phyloP scores from a whole-genome alignment of 2,329 filamentous ascomycete species.

The Tothia fuscella region DNA sequence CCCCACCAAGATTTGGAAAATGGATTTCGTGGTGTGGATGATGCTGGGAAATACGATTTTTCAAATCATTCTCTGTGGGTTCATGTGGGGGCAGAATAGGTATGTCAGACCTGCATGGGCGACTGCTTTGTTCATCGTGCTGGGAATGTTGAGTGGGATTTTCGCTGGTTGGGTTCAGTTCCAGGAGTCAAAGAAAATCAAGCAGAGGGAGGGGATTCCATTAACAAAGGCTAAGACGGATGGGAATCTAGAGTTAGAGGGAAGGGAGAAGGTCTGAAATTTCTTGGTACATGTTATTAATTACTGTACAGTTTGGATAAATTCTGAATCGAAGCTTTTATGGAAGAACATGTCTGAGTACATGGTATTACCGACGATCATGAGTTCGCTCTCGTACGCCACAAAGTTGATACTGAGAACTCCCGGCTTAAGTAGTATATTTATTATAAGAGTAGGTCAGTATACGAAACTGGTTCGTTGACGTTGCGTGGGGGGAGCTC shows the following conservation, averaged over 20 bases:
- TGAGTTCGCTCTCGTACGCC: too few relatives aligned
- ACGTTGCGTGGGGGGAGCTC: too few relatives aligned
- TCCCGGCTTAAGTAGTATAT: too few relatives aligned
- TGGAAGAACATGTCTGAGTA: too few relatives aligned
- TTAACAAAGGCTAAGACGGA: not conserved
- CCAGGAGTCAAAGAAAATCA: constrained; percentile 53
- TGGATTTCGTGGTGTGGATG: constrained; percentile 69
- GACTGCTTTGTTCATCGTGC: constrained; percentile 64
- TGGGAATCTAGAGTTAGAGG: not conserved
- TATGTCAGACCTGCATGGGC: constrained; percentile 66
- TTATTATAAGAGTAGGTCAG: too few relatives aligned
- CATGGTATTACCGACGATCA: too few relatives aligned
- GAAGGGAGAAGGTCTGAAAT: not conserved
- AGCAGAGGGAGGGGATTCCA: constrained; percentile 59
- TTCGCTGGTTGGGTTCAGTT: constrained; percentile 55
- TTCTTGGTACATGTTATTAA: not conserved
- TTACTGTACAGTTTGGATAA: too few relatives aligned
- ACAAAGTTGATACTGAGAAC: too few relatives aligned
- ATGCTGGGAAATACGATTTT: constrained; percentile 70
- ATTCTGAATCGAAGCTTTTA: too few relatives aligned
- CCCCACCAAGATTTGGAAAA: constrained; percentile 58
- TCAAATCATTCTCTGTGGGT: constrained; percentile 58
- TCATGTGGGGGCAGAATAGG: constrained; percentile 74
- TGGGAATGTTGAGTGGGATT: constrained; percentile 56
- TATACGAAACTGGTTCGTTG: too few relatives aligned